phyloP scores from a whole-genome alignment of 306 rosid genomes.

The Vigna mungo region DNA sequence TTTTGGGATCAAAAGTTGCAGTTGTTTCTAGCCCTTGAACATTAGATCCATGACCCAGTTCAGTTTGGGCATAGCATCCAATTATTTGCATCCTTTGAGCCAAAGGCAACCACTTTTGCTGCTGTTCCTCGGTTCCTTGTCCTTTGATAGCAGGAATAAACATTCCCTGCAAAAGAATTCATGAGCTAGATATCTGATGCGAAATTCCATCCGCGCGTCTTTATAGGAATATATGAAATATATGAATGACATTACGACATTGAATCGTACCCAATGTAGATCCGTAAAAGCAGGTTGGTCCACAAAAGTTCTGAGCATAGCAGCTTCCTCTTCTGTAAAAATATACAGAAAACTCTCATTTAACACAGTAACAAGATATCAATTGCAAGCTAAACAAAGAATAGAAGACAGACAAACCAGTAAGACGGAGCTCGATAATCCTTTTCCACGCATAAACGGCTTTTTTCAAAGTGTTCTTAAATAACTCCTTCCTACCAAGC shows the following conservation, averaged over 20 bases:
- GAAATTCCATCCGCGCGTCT: conserved; percentile 20
- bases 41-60: conserved; percentile 98
- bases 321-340: conserved; percentile 84
- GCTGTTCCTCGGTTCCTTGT: conserved; percentile 96
- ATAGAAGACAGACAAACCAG: conserved; percentile 54
- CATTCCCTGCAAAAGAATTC: conserved; percentile 73
- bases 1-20: conserved; percentile 88
- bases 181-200: conserved; percentile 5
- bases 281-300: conserved; percentile 91
- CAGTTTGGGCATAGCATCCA: conserved; percentile 99
- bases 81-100: conserved; percentile 93
- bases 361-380: conserved; percentile 21
- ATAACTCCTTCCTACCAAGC: conserved; percentile 83
- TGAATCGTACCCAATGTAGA: conserved; percentile 91
- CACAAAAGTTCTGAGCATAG: conserved; percentile 71
- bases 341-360: background rate
- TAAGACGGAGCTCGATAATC: conserved; percentile 86
- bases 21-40: conserved; percentile 99
- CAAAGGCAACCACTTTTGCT: conserved; percentile 83
- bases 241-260: conserved; percentile 27
- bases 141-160: conserved; percentile 90
- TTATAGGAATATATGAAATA: conserved; percentile 4
- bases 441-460: conserved; percentile 86
- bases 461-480: conserved; percentile 83
- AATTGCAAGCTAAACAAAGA: conserved; percentile 18